Conservation (phyloP, 2,329 filamentous ascomycete genomes). For the Arthrinium puccinioides region DNA sequence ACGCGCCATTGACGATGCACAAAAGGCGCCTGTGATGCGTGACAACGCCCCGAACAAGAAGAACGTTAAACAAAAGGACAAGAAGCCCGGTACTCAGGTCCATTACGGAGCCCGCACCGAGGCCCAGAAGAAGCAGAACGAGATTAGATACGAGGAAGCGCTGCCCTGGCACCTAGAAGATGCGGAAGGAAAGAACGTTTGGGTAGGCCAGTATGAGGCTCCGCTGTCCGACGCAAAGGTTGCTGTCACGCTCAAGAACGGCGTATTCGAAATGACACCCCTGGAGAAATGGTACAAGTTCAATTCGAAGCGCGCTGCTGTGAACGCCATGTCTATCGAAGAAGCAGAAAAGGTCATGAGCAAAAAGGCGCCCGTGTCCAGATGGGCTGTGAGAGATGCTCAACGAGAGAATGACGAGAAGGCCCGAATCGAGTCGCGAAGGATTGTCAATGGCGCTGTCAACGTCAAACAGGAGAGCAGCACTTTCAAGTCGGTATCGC, state of each 20-base stretch:
- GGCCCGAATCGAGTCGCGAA: conserved; percentile 53
- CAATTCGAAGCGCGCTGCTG: conserved; percentile 64
- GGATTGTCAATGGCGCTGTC: conserved; percentile 46
- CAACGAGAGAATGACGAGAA: conserved; percentile 47
- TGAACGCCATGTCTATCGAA: conserved; percentile 71
- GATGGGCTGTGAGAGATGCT: conserved; percentile 69
- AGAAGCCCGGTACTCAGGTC: conserved; percentile 74
- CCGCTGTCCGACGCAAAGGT: conserved; percentile 82
- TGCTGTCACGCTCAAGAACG: conserved; percentile 64
- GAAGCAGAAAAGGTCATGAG: conserved; percentile 80
- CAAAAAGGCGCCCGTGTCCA: conserved; percentile 66
- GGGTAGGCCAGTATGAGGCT: conserved; percentile 86
- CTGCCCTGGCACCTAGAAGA: conserved; percentile 96
- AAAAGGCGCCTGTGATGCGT: conserved; percentile 79
- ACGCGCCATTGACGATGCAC: conserved; percentile 78
- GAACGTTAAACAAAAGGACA: conserved; percentile 51
- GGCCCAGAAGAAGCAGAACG: conserved; percentile 67
- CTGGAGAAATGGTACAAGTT: conserved; percentile 96
- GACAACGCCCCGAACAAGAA: conserved; percentile 40
- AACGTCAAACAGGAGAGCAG: conserved; percentile 63
- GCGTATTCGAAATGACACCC: conserved; percentile 76
- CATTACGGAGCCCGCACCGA: conserved; percentile 73
- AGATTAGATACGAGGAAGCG: conserved; percentile 85
- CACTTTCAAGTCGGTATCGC: conserved; percentile 54
- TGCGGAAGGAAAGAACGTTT: conserved; percentile 89